phyloP scores from a whole-genome alignment of 2,329 filamentous ascomycete species.

The Geosmithia morbida region DNA sequence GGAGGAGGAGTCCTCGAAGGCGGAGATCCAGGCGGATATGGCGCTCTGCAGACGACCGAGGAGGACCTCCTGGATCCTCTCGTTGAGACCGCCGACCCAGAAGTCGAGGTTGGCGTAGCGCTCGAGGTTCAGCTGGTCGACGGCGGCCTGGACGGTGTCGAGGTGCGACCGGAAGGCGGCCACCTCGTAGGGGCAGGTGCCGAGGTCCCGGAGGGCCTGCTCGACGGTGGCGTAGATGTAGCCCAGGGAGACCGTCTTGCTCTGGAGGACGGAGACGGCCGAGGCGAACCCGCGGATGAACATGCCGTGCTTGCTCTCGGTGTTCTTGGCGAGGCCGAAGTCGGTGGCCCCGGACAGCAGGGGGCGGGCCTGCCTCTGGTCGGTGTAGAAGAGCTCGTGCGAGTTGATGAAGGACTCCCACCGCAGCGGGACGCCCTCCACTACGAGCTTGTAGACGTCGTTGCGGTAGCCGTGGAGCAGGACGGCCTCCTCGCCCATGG shows the following conservation, averaged over 20 bases:
- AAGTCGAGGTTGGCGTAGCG: conserved; percentile 85
- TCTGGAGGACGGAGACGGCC: conserved; percentile 75
- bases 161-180: conserved; percentile 68
- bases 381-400: conserved; percentile 67
- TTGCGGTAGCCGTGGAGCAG: conserved; percentile 85
- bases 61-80: conserved; percentile 67
- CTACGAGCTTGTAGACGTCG: conserved; percentile 70
- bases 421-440: conserved; percentile 75
- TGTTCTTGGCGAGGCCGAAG: conserved; percentile 33
- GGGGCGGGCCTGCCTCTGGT: conserved; percentile 29
- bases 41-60: conserved; percentile 73
- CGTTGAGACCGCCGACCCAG: conserved; percentile 83
- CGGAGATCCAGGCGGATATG: conserved; percentile 72
- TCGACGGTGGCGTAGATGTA: conserved; percentile 70
- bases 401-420: conserved; percentile 99
- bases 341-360: conserved; percentile 21
- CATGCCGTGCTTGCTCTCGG: conserved; percentile 87
- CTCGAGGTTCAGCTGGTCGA: conserved; percentile 93
- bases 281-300: conserved; percentile 90
- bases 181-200: conserved; percentile 69
- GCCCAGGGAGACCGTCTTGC: conserved; percentile 66
- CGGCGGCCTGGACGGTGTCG: conserved; percentile 75
- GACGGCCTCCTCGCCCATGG: conserved; percentile 78
- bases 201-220: conserved; percentile 69
- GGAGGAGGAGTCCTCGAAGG: conserved; percentile 52